Conservation (phyloP, 495 filamentous ascomycete species). For the Durotheca rogersii region DNA sequence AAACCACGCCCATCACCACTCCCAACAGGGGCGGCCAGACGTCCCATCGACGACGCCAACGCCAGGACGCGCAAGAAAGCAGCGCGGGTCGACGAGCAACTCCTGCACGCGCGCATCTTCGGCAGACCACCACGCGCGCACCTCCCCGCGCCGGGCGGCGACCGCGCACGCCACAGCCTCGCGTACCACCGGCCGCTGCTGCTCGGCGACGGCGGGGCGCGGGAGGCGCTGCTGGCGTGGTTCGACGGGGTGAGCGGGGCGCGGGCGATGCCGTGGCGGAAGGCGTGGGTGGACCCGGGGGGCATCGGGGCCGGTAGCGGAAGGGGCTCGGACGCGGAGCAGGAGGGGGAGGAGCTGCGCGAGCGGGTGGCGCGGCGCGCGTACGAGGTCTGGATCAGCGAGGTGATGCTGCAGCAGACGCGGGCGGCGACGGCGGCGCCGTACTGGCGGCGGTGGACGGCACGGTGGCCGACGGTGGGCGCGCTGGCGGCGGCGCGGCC, state of each 20-base stretch:
- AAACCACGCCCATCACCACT: too few relatives aligned
- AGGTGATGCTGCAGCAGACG: constrained; percentile 54
- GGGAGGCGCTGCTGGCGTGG: constrained; percentile 41
- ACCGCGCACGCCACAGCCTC: too few relatives aligned
- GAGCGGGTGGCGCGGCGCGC: constrained; percentile 40
- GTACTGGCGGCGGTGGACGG: constrained; percentile 51
- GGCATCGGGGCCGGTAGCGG: neutral
- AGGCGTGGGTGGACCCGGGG: constrained; percentile 40
- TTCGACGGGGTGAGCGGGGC: constrained; percentile 36
- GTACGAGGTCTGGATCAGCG: constrained; percentile 54
- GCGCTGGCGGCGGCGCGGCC: constrained; percentile 38
- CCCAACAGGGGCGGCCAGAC: too few relatives aligned
- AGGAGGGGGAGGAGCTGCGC: constrained; percentile 15
- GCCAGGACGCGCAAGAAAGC: too few relatives aligned
- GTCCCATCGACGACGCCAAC: neutral
- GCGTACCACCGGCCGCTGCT: constrained; percentile 50
- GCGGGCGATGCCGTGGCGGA: constrained; percentile 52
- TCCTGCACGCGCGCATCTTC: too few relatives aligned
- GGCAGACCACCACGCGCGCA: too few relatives aligned
- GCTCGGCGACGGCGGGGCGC: constrained; percentile 30
- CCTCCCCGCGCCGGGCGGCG: too few relatives aligned
- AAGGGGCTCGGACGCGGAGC: neutral
- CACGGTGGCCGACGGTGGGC: constrained; percentile 42
- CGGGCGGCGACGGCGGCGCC: constrained; percentile 47
- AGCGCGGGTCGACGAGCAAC: too few relatives aligned